Conservation (phyloP, 371 early-diverging fungal species). For the Amoeboaphelidium occidentale region DNA sequence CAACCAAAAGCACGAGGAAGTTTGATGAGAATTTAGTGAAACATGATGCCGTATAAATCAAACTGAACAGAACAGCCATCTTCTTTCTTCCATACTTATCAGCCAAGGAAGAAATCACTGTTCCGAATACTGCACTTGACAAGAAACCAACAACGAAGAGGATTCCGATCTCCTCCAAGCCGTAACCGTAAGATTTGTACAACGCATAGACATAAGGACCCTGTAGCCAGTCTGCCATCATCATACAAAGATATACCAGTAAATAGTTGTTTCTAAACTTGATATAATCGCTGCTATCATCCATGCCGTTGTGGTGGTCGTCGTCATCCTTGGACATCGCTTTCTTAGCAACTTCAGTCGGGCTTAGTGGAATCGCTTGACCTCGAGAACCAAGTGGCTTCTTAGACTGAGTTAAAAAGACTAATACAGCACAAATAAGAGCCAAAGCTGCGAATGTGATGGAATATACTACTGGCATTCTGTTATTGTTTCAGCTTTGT, state of each 20-base stretch:
- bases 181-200: conserved; percentile 31
- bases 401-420: too few species aligned
- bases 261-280: too few species aligned
- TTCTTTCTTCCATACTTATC: conserved; percentile 41
- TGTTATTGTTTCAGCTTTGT: not conserved
- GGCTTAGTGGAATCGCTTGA: too few species aligned
- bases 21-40: conserved; percentile 23
- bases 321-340: too few species aligned
- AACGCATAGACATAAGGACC: conserved; percentile 43
- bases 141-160: conserved; percentile 45
- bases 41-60: conserved; percentile 25
- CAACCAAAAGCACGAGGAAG: conserved; percentile 26
- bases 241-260: not conserved
- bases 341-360: too few species aligned
- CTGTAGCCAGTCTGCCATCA: conserved; percentile 47
- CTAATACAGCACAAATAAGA: not conserved
- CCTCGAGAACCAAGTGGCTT: too few species aligned
- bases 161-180: conserved; percentile 29
- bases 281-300: too few species aligned
- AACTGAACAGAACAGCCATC: conserved; percentile 32
- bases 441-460: not conserved
- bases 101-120: conserved; percentile 36
- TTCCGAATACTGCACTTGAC: conserved; percentile 42
- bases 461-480: not conserved
- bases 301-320: too few species aligned